Percentiles rank a stretch among this genome's conserved stretches.
Conservation (phyloP, 352 stramenopile genomes). For the Thalassiosira livingstoniorum region DNA sequence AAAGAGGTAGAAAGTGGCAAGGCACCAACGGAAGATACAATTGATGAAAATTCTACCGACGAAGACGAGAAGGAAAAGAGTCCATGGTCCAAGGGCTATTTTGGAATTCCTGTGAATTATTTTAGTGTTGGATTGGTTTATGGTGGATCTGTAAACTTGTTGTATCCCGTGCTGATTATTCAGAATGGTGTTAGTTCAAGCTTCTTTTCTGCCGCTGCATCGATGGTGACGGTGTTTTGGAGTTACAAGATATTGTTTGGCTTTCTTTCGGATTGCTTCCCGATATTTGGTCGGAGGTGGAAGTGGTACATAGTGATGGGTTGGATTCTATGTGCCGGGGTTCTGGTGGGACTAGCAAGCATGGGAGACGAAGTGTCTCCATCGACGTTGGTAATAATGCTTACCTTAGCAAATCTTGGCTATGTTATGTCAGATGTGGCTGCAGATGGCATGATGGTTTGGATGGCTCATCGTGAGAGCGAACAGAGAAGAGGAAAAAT, state of each 20-base stretch:
- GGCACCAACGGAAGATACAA: slow-evolving; percentile 16
- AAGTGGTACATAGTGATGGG: slow-evolving; percentile 90
- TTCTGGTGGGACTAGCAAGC: slow-evolving; percentile 43
- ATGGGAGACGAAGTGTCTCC: slow-evolving; percentile 48
- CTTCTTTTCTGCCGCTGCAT: slow-evolving; percentile 44
- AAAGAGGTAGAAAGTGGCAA: too few species aligned
- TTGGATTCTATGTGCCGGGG: slow-evolving; percentile 52
- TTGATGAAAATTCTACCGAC: slow-evolving; percentile 37
- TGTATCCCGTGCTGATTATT: slow-evolving; percentile 59
- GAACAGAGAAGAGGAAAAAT: slow-evolving; percentile 60
- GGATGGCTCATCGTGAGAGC: slow-evolving; percentile 58
- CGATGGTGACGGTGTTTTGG: slow-evolving; percentile 89
- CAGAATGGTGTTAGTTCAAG: slow-evolving; percentile 39
- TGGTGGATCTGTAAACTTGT: slow-evolving; percentile 41
- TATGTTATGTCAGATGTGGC: slow-evolving; percentile 90
- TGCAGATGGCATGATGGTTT: slow-evolving; percentile 83
- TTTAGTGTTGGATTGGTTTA: slow-evolving; percentile 59
- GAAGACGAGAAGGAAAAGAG: slow-evolving; percentile 37
- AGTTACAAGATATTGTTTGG: slow-evolving; percentile 89
- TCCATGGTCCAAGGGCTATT: slow-evolving; percentile 52
- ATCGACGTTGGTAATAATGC: slow-evolving; percentile 41
- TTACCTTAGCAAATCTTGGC: slow-evolving; percentile 88
- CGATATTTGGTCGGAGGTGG: slow-evolving; percentile 88
- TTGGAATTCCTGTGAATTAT: slow-evolving; percentile 57
- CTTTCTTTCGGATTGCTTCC: slow-evolving; percentile 89